Base-by-base conservation (phyloP, 2,329 filamentous ascomycete genomes). In the Aspergillus thermomutatus region DNA sequence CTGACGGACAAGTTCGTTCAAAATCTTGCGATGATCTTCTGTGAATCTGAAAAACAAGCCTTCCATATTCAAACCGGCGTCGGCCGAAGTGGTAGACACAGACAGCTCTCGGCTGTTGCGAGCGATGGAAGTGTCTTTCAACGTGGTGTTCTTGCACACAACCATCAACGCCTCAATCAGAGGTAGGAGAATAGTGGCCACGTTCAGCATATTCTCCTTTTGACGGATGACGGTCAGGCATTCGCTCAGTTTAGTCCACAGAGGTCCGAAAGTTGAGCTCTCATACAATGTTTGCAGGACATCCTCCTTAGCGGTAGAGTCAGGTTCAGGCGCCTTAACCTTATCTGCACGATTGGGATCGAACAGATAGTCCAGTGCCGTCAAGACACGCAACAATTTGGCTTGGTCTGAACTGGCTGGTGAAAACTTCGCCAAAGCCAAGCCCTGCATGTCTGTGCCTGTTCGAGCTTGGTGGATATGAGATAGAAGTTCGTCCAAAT, bases 91-190 rank as follows among this genome's bases (percentile, higher is more conserved):
- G 65, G 89, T 95, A 23, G 89, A 86, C 40, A 92, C 76, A 14
- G 87, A 80, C 72, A 90, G 83, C 49, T 94, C 90, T 69, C 89
- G 89, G 60, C 73, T 77, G 40, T 72, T 75, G 55, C 72, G 82
- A 72, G 71, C 67, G 41, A 82, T 64, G 1, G 82, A 75, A 26
- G 85, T 78, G 59, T 94, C 90, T 68, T 87, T 88, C 53, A 92
- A 80, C 1, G 91, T 89, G 8, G 92, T 96, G 74, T 97, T 97
- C 80, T 97, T 99, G 83, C 95, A 99, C 27, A 99, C 92, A 53
- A 99, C 94, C 94, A 99, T 99, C 60, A 99, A 81, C 5, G 92
- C 91, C 75, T 99, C 94, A 59, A 99, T 97, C 28, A 99, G 80
- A 28, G 94, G 94, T 37, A 97, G 80, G 26, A 99, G 82, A 61